Percentiles rank a stretch among this genome's conserved stretches.
These are phyloP conservation scores for Botrytis fragariae DNA, from an alignment of 2,329 filamentous ascomycete species.

Conservation along the genomic window DNA sequence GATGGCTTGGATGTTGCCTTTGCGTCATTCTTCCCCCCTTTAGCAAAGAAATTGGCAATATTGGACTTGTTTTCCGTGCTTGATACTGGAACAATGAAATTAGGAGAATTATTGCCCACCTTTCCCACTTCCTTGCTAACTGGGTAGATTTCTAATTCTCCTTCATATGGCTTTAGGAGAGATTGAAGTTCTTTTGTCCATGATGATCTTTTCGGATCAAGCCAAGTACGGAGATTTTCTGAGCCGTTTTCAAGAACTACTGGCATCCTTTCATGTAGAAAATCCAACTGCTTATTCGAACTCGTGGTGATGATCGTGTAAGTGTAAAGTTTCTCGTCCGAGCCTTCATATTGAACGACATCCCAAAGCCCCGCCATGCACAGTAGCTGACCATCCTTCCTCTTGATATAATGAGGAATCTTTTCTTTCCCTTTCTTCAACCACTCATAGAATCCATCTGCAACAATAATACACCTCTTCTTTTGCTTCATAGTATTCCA, in stretches of 20 bases:
- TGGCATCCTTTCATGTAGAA: slow-evolving; percentile 94
- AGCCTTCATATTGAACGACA: slow-evolving; percentile 73
- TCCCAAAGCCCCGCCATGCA: slow-evolving; percentile 93
- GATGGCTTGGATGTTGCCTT: slow-evolving; percentile 19
- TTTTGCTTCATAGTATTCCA: slow-evolving; percentile 88
- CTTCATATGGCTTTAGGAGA: slow-evolving; percentile 74
- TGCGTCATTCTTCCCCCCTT: slow-evolving; percentile 36
- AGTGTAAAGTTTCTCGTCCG: slow-evolving; percentile 71
- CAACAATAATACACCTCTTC: slow-evolving; percentile 84
- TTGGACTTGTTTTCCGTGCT: slow-evolving; percentile 88
- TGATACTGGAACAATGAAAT: slow-evolving; percentile 77
- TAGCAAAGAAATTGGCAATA: slow-evolving; percentile 89
- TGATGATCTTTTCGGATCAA: slow-evolving; percentile 67
- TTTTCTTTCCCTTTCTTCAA: slow-evolving; percentile 79
- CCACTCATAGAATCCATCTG: slow-evolving; percentile 97
- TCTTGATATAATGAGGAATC: slow-evolving; percentile 78
- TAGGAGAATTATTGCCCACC: slow-evolving; percentile 84
- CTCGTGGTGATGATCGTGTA: slow-evolving; percentile 94
- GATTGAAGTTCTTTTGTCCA: slow-evolving; percentile 80
- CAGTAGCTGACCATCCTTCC: slow-evolving; percentile 76
- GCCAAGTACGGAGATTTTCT: slow-evolving; percentile 68
- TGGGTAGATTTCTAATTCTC: slow-evolving; percentile 79
- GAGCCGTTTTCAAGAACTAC: slow-evolving; percentile 81
- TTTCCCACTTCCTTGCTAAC: slow-evolving; percentile 90
- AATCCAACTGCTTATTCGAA: slow-evolving; percentile 77